phyloP scores from a whole-genome alignment of 768 basidiomycete genomes.

The Lactifluus subvellereus region DNA sequence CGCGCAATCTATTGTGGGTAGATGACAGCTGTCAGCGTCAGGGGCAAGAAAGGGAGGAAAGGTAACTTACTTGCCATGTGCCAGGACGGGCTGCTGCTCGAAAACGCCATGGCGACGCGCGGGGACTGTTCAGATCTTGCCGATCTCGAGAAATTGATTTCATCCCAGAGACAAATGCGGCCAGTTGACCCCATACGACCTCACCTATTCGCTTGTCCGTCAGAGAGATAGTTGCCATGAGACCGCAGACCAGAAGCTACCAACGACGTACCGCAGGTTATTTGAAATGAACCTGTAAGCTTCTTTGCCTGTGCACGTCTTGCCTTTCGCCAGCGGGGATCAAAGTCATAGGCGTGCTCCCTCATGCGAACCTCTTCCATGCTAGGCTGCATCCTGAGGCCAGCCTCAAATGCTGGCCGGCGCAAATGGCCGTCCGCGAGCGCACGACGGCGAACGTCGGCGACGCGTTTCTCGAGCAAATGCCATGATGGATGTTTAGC shows the following conservation, averaged over 20 bases:
- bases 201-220: slow-evolving; percentile 7
- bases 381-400: slow-evolving; percentile 16
- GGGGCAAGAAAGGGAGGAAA: not conserved
- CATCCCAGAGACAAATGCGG: slow-evolving; percentile 20
- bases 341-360: slow-evolving; percentile 16
- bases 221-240: not conserved
- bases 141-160: slow-evolving; percentile 15
- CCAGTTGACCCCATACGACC: slow-evolving; percentile 21
- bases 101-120: slow-evolving; percentile 16
- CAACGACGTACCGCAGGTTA: slow-evolving; percentile 15
- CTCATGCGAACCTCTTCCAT: slow-evolving; percentile 12
- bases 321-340: slow-evolving; percentile 13
- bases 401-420: slow-evolving; percentile 11
- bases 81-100: slow-evolving; percentile 21
- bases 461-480: slow-evolving; percentile 16
- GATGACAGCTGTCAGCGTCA: not conserved
- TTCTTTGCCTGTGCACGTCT: slow-evolving; percentile 4
- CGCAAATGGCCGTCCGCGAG: slow-evolving; percentile 18
- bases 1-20: slow-evolving; percentile 6
- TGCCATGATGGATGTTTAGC: slow-evolving; percentile 10
- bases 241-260: not conserved
- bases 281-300: slow-evolving; percentile 13
- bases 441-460: slow-evolving; percentile 5
- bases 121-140: not conserved
- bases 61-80: slow-evolving; percentile 17